phyloP scores from a whole-genome alignment of 257 asterid genomes.

The Solanum phureja region DNA sequence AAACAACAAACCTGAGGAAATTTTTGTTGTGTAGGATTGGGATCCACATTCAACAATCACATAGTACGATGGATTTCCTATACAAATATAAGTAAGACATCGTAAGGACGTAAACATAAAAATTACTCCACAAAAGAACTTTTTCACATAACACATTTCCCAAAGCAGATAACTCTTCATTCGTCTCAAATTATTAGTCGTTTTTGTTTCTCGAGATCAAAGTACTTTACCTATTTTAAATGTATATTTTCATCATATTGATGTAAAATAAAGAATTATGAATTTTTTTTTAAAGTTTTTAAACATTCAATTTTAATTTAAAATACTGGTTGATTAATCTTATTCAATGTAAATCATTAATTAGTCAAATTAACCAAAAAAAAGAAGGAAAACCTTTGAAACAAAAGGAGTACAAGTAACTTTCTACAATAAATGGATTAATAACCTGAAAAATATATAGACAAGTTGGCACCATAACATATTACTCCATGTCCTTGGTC shows the following conservation, averaged over 20 bases:
- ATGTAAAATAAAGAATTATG: no score
- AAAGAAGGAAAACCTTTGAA: not conserved
- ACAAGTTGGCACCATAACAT: not conserved
- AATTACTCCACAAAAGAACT: not conserved
- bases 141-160: no score
- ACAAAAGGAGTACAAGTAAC: not conserved
- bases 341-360: not conserved
- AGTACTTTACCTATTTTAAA: no score
- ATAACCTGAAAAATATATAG: no score
- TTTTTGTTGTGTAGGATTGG: constrained; percentile 47
- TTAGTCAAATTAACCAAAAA: not conserved
- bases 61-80: constrained; percentile 52
- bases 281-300: not conserved
- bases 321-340: not conserved
- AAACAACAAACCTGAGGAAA: constrained; percentile 37
- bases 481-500: not conserved
- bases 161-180: no score
- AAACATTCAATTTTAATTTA: not conserved
- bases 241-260: no score
- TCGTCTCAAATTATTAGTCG: no score
- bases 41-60: constrained; percentile 61
- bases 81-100: not conserved
- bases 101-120: not conserved
- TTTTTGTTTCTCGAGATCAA: no score
- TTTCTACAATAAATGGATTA: no score